Conservation (phyloP, 2,329 filamentous ascomycete genomes). For the Sporothrix phasma region DNA sequence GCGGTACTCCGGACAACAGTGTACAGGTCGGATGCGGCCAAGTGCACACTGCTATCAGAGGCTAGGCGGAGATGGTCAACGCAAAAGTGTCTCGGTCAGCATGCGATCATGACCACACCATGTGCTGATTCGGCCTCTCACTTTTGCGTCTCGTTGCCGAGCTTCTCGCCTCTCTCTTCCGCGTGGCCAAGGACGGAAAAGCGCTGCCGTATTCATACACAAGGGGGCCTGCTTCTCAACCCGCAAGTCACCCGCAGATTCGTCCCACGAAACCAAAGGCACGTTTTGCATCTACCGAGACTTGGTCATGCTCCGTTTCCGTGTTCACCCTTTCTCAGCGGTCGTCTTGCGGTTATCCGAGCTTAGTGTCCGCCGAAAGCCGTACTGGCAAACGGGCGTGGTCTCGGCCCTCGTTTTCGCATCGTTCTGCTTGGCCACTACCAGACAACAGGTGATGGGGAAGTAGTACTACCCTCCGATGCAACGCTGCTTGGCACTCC, state of each 20-base stretch:
- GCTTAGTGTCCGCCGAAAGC: not conserved
- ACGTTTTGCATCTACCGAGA: not conserved
- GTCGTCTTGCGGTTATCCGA: not conserved
- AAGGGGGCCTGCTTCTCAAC: not conserved
- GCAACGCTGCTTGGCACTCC: not conserved
- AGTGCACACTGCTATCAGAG: not conserved
- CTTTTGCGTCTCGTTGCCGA: not conserved
- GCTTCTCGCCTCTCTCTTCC: constrained; percentile 3
- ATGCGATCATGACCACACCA: not conserved
- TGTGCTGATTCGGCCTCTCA: not conserved
- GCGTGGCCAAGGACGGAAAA: not conserved
- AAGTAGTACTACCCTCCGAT: not conserved
- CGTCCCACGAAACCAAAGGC: not conserved
- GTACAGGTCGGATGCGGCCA: not conserved
- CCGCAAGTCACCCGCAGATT: not conserved
- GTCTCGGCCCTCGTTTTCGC: too few species aligned
- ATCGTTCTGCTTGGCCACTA: not conserved
- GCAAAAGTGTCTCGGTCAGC: not conserved
- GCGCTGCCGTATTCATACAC: not conserved
- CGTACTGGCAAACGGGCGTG: not conserved
- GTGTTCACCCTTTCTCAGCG: not conserved
- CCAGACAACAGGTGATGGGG: not conserved
- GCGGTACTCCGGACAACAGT: not conserved
- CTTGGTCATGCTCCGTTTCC: not conserved
- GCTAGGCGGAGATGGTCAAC: not conserved